phyloP scores from a whole-genome alignment of 768 basidiomycete species.

The Pleurotus cornucopiae region DNA sequence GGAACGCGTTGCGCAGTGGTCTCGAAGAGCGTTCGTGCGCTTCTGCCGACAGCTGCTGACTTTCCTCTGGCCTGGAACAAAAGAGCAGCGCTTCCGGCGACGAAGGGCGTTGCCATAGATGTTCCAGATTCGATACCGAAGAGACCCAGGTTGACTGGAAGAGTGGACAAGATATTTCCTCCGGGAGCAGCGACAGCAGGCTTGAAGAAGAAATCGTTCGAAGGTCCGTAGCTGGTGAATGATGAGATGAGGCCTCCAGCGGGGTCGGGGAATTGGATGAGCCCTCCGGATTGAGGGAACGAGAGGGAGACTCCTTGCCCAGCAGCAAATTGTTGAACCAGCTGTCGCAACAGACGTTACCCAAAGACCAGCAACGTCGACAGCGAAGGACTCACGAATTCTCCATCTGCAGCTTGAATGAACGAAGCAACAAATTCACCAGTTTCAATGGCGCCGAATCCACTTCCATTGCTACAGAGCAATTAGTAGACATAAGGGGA shows the following conservation, averaged over 20 bases:
- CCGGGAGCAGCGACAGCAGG: slow-evolving; percentile 52
- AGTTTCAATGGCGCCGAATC: slow-evolving; percentile 36
- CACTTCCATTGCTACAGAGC: slow-evolving; percentile 39
- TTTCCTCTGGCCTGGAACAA: slow-evolving; percentile 37
- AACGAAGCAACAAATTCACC: slow-evolving; percentile 45
- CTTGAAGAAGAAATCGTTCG: slow-evolving; percentile 56
- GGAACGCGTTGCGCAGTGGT: slow-evolving; percentile 42
- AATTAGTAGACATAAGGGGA: background rate
- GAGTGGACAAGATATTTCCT: slow-evolving; percentile 45
- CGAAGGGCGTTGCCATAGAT: slow-evolving; percentile 41
- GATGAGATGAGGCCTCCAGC: slow-evolving; percentile 52
- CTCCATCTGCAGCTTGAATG: slow-evolving; percentile 53
- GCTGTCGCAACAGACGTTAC: slow-evolving; percentile 22
- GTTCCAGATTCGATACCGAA: slow-evolving; percentile 40
- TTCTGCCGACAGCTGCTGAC: slow-evolving; percentile 20
- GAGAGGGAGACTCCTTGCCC: slow-evolving; percentile 36
- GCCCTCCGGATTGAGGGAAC: slow-evolving; percentile 43
- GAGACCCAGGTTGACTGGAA: slow-evolving; percentile 34
- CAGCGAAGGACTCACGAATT: slow-evolving; percentile 39
- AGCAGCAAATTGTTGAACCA: slow-evolving; percentile 46
- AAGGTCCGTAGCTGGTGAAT: slow-evolving; percentile 56
- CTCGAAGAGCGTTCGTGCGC: slow-evolving; percentile 33
- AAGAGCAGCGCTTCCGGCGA: slow-evolving; percentile 42
- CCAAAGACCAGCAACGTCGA: background rate
- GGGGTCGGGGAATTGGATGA: slow-evolving; percentile 41